Base-by-base conservation (phyloP, 139 green algal genomes). In the Asterochloris sp. region DNA sequence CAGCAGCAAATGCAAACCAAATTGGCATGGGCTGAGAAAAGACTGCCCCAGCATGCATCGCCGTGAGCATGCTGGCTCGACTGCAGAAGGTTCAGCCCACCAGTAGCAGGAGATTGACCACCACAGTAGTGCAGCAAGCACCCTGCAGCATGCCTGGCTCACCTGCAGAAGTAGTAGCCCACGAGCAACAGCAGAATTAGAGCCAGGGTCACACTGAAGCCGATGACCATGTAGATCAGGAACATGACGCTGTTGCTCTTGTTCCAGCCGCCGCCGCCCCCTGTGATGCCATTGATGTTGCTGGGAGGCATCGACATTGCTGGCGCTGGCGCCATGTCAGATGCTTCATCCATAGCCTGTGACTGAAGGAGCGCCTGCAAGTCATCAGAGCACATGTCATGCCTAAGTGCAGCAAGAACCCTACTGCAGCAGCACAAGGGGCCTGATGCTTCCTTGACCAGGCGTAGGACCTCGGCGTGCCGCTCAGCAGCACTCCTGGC, bases 151-250 rank as follows among this genome's bases (percentile, higher is more conserved):
- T 69, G 17, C 9, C 29, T 28, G 26, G 77, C 47, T 64, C 47
- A 78, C 82, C 75, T 85, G 82, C 23, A 67, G 66, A 75, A 73
- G 38, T 78, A 66, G 67, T 85, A 85, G 8, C 26, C 61, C 12
- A 15, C 26, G 23, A 82, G 69, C 29, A 85, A 19, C 19, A 85
- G 38, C 24, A 85, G 24, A 64, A 85, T 85, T 13, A 75, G 28
- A 11, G 38, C 82, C 60, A 85, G 27, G 23, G 82, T 85, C 12
- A 77, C 82, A 17, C 38, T 78, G 47, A 85, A 85, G 38, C 82
- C 82, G 62, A 85, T 81, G 60, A 78, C 82, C 74, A 81, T 81
- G 28, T 85, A 85, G 24, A 85, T 79, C 11, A 76, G 63, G 68
- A 83, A 83, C 27, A 76, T 26, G 24, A 61, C 38, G 14, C 64